Percentiles rank a stretch among this genome's conserved stretches.
Conservation (phyloP, 2,329 filamentous ascomycete genomes). For the Aspergillus carbonarius region DNA sequence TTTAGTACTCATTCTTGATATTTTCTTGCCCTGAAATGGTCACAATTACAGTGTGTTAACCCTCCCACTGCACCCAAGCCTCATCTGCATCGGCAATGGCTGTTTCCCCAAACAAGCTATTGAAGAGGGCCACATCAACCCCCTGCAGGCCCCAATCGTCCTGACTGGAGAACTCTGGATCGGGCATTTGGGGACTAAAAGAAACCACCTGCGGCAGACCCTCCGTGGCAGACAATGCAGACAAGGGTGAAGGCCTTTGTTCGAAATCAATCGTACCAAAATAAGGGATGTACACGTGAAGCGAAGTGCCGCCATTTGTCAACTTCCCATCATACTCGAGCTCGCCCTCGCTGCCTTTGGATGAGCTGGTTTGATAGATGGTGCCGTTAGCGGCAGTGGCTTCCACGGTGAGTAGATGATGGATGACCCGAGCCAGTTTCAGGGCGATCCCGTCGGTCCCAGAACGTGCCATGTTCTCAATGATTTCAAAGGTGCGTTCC, state of each 20-base stretch:
- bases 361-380: slow-evolving; percentile 5
- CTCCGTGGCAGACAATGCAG: neutral
- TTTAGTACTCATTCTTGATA: too few relatives aligned
- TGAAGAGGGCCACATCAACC: slow-evolving; percentile 8
- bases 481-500: slow-evolving; percentile 37
- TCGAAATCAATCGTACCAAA: slow-evolving; percentile 11
- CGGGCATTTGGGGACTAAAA: neutral
- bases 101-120: slow-evolving; percentile 8
- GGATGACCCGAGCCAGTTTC: slow-evolving; percentile 24
- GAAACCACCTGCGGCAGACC: neutral
- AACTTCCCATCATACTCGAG: neutral
- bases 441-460: neutral
- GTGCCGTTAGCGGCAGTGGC: slow-evolving; percentile 30
- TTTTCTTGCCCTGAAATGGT: too few relatives aligned
- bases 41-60: neutral
- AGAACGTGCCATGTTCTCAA: slow-evolving; percentile 19
- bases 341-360: neutral
- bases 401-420: slow-evolving; percentile 43
- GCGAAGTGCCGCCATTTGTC: neutral
- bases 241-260: neutral
- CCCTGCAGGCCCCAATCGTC: slow-evolving; percentile 7
- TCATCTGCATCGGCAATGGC: neutral
- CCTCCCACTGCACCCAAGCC: neutral
- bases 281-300: slow-evolving; percentile 8
- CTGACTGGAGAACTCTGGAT: neutral